Percentiles rank a stretch among this genome's conserved stretches.
phyloP scores from a whole-genome alignment of 2,329 filamentous ascomycete species.

The Reticulascus tulasneorum region DNA sequence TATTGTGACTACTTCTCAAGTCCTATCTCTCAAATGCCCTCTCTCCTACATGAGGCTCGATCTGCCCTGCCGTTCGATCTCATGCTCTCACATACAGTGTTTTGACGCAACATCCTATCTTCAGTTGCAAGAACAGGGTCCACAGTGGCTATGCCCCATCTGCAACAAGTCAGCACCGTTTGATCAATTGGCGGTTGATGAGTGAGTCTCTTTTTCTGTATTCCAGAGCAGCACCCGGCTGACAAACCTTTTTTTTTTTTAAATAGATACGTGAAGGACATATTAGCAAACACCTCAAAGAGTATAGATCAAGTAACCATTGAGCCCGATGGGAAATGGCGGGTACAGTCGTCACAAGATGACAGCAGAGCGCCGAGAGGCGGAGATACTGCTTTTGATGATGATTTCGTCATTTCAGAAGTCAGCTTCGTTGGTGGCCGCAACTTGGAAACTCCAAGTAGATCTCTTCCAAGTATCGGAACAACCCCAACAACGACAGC shows the following conservation, averaged over 20 bases:
- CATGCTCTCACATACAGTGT: constrained; percentile 88
- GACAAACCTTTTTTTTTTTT: constrained; percentile 3
- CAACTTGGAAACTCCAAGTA: constrained; percentile 32
- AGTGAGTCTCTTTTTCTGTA: constrained; percentile 49
- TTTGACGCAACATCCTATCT: constrained; percentile 93
- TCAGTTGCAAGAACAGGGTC: constrained; percentile 90
- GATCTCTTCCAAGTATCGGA: constrained; percentile 27
- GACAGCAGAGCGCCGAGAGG: constrained; percentile 13
- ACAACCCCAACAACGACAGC: constrained; percentile 33
- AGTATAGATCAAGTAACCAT: constrained; percentile 83
- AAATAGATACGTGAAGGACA: constrained; percentile 85
- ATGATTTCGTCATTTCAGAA: constrained; percentile 47
- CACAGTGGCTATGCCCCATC: constrained; percentile 93
- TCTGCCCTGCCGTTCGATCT: constrained; percentile 72
- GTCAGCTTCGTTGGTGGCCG: constrained; percentile 30
- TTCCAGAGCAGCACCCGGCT: constrained; percentile 7
- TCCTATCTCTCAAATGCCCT: constrained; percentile 89
- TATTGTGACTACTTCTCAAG: constrained; percentile 81
- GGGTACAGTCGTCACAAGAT: constrained; percentile 31
- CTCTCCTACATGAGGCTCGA: constrained; percentile 80
- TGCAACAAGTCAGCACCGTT: constrained; percentile 83
- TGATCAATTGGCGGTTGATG: constrained; percentile 79
- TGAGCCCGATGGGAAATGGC: constrained; percentile 81
- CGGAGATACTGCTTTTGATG: constrained; percentile 40
- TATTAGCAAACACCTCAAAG: constrained; percentile 67